Percentiles rank a stretch among this genome's conserved stretches.
phyloP scores from a whole-genome alignment of 495 filamentous ascomycete genomes.

The Oleoguttula mirabilis region DNA sequence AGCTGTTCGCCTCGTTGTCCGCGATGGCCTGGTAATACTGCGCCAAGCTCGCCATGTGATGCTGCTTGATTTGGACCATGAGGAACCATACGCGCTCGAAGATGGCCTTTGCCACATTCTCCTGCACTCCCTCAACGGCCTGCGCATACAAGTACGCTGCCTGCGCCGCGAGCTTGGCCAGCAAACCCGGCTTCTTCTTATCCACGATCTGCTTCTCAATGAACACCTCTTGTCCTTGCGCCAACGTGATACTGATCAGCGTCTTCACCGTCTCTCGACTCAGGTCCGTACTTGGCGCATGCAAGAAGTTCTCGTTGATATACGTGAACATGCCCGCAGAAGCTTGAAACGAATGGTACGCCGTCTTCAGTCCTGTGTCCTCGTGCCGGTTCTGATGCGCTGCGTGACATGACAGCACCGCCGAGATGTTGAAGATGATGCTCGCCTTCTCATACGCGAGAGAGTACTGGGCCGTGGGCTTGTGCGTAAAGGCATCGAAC shows the following conservation, averaged over 20 bases:
- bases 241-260: conserved; percentile 81
- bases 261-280: conserved; percentile 93
- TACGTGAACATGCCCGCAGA: conserved; percentile 99
- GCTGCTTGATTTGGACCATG: conserved; percentile 75
- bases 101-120: conserved; percentile 79
- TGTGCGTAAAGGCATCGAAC: conserved; percentile 98
- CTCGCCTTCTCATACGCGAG: conserved; percentile 97
- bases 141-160: conserved; percentile 79
- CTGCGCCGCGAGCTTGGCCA: conserved; percentile 88
- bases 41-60: conserved; percentile 71
- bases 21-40: conserved; percentile 91
- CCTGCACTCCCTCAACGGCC: conserved; percentile 76
- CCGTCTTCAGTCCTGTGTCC: conserved; percentile 84
- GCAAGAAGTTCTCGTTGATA: conserved; percentile 98
- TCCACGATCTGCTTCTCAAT: conserved; percentile 91
- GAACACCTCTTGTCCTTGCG: conserved; percentile 93
- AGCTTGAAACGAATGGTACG: conserved; percentile 97
- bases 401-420: conserved; percentile 90
- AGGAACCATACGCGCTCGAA: conserved; percentile 95
- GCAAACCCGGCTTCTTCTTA: conserved; percentile 79
- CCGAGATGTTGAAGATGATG: conserved; percentile 99
- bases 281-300: conserved; percentile 87
- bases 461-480: conserved; percentile 87
- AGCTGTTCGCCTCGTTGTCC: conserved; percentile 75
- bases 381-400: conserved; percentile 85